Conservation (phyloP, 352 stramenopile genomes). For the Phytopythium cucurbitacearum region DNA sequence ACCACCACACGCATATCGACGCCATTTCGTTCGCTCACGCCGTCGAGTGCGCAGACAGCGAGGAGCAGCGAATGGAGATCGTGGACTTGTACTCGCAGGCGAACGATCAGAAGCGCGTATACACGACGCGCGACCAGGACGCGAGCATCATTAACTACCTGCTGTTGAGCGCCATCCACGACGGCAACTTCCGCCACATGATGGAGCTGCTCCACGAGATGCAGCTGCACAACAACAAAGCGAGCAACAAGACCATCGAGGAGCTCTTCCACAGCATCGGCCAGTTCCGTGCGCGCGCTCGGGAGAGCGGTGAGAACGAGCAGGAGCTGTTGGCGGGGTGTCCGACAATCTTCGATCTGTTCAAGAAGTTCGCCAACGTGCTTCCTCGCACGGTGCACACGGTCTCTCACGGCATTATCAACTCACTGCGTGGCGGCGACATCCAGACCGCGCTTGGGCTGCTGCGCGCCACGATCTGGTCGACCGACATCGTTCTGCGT, state of each 20-base stretch:
- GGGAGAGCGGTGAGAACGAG: conserved; percentile 6
- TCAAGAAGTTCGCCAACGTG: conserved; percentile 50
- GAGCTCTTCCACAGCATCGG: conserved; percentile 57
- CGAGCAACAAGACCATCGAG: conserved; percentile 32
- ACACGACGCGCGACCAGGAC: conserved; percentile 43
- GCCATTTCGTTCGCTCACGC: conserved; percentile 61
- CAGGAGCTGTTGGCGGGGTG: conserved; percentile 30
- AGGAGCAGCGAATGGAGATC: conserved; percentile 40
- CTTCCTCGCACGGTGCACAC: conserved; percentile 50
- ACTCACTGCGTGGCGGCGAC: conserved; percentile 47
- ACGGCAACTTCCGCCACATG: conserved; percentile 73
- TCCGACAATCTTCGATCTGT: conserved; percentile 50
- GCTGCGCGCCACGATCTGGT: conserved; percentile 38
- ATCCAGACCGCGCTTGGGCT: conserved; percentile 36
- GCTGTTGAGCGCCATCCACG: conserved; percentile 50
- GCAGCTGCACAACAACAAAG: conserved; percentile 54
- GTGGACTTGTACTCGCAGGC: conserved; percentile 55
- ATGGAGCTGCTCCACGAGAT: conserved; percentile 77
- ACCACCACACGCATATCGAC: conserved; percentile 42
- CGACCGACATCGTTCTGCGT: conserved; percentile 33
- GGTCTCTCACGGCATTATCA: conserved; percentile 36
- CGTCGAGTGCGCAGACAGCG: conserved; percentile 38
- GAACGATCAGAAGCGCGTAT: conserved; percentile 46
- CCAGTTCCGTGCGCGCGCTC: conserved; percentile 28
- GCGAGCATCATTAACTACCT: conserved; percentile 60